These are phyloP conservation scores for Cryomyces antarcticus DNA, from an alignment of 495 filamentous ascomycete genomes.

Conservation along the genomic window DNA sequence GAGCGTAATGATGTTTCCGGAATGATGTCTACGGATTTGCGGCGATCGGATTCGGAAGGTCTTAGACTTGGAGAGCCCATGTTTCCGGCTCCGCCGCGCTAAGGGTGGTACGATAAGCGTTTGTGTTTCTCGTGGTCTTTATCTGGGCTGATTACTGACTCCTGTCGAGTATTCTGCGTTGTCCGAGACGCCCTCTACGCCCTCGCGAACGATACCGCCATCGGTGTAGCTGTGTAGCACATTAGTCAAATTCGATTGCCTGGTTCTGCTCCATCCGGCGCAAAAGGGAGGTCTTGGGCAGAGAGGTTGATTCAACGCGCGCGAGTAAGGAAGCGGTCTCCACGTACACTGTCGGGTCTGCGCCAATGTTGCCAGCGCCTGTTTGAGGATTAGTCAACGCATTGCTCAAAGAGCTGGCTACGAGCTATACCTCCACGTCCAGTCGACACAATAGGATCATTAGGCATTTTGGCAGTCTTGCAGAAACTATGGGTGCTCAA, in stretches of 20 bases:
- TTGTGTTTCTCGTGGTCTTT: too few relatives aligned
- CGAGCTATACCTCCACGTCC: slow-evolving; percentile 22
- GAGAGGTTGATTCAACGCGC: background rate
- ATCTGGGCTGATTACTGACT: background rate
- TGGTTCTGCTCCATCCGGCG: background rate
- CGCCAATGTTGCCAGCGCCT: slow-evolving; percentile 23
- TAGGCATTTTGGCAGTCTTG: background rate
- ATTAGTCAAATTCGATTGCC: background rate
- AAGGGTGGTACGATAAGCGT: too few relatives aligned
- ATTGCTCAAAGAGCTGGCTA: too few relatives aligned
- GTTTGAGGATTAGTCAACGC: too few relatives aligned
- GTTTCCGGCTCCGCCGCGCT: slow-evolving; percentile 19
- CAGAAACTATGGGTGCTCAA: too few relatives aligned
- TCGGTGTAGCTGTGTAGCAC: slow-evolving; percentile 12
- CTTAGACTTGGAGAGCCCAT: too few relatives aligned
- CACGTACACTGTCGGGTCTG: slow-evolving; percentile 11
- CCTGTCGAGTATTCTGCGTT: too few relatives aligned
- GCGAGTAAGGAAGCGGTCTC: background rate
- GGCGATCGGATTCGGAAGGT: too few relatives aligned
- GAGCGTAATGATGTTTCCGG: slow-evolving; percentile 16
- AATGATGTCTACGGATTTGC: slow-evolving; percentile 12
- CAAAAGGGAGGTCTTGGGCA: background rate
- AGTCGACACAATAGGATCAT: slow-evolving; percentile 9
- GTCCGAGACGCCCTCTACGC: too few relatives aligned
- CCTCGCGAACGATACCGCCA: slow-evolving; percentile 19